These are phyloP conservation scores for Singerocomus inundabilis DNA, from an alignment of 1,284 basidiomycete genomes.

Conservation along the genomic window DNA sequence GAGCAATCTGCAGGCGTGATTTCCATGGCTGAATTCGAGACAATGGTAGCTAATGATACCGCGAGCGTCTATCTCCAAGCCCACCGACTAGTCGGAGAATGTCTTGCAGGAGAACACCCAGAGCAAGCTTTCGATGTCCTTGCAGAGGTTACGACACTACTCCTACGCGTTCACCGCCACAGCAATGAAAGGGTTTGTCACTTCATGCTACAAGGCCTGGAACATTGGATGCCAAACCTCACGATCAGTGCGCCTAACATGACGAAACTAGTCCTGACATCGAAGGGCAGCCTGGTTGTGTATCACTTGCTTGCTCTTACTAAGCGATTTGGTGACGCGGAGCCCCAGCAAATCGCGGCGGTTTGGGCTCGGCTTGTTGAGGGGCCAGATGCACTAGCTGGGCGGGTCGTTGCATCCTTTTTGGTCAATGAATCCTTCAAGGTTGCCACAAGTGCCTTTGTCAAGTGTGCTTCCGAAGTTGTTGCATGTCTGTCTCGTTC, in stretches of 20 bases:
- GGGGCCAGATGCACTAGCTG: constrained; percentile 68
- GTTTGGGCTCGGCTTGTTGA: constrained; percentile 80
- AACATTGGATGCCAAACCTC: constrained; percentile 79
- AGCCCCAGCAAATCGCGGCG: constrained; percentile 81
- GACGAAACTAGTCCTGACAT: constrained; percentile 42
- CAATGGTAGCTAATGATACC: constrained; percentile 72
- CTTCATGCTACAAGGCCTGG: constrained; percentile 69
- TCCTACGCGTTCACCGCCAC: constrained; percentile 66
- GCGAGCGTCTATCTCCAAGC: constrained; percentile 80
- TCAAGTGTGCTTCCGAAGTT: constrained; percentile 78
- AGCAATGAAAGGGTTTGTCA: constrained; percentile 47
- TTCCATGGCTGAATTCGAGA: constrained; percentile 70
- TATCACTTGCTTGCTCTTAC: constrained; percentile 85
- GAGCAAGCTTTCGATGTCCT: constrained; percentile 69
- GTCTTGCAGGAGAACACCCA: constrained; percentile 81
- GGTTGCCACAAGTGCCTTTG: constrained; percentile 76
- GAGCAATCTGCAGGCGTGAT: constrained; percentile 60
- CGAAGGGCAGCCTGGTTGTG: constrained; percentile 65
- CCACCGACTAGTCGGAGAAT: constrained; percentile 75
- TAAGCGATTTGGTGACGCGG: constrained; percentile 72
- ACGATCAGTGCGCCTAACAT: constrained; percentile 45
- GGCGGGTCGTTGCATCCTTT: constrained; percentile 80
- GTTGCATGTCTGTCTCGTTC: constrained; percentile 85
- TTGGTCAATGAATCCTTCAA: constrained; percentile 86
- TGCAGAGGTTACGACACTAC: constrained; percentile 70